Conservation (phyloP, 2,329 filamentous ascomycete species). For the Neodidymelliopsis sp. region DNA sequence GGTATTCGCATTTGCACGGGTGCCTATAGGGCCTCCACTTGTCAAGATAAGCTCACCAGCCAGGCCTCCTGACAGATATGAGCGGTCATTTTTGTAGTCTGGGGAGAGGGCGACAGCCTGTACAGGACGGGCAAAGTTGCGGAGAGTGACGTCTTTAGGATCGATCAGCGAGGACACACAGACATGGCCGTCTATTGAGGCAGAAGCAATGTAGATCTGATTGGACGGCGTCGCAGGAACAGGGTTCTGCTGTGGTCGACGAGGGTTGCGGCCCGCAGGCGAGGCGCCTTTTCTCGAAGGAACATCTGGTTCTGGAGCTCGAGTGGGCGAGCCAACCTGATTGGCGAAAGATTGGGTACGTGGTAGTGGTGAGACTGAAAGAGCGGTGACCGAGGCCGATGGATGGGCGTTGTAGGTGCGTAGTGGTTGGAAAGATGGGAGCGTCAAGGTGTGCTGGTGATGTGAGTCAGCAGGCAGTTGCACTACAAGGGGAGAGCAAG, state of each 20-base stretch:
- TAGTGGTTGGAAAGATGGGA: slow-evolving; percentile 81
- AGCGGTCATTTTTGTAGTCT: slow-evolving; percentile 87
- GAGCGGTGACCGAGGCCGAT: slow-evolving; percentile 84
- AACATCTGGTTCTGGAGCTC: slow-evolving; percentile 45
- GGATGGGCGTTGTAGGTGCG: slow-evolving; percentile 87
- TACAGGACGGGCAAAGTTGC: slow-evolving; percentile 92
- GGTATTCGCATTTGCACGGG: slow-evolving; percentile 84
- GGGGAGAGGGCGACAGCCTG: slow-evolving; percentile 94
- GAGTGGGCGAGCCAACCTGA: slow-evolving; percentile 14
- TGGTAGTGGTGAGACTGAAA: slow-evolving; percentile 87
- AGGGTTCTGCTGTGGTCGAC: slow-evolving; percentile 62
- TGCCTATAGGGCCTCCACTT: slow-evolving; percentile 77
- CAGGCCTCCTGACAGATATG: slow-evolving; percentile 88
- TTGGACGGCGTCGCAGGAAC: slow-evolving; percentile 83
- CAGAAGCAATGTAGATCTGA: slow-evolving; percentile 90
- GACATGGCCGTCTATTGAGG: slow-evolving; percentile 94
- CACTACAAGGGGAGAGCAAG: not conserved
- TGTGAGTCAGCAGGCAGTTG: too few species aligned
- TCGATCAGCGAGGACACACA: slow-evolving; percentile 90
- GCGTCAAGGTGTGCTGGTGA: slow-evolving; percentile 78
- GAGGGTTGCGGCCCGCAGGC: slow-evolving; percentile 49
- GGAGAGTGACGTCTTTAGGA: slow-evolving; percentile 84
- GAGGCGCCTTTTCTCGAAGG: slow-evolving; percentile 49
- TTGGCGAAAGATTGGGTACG: slow-evolving; percentile 60
- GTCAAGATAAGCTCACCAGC: slow-evolving; percentile 90